phyloP scores from a whole-genome alignment of 495 filamentous ascomycete species.

The Xylaria scruposa region DNA sequence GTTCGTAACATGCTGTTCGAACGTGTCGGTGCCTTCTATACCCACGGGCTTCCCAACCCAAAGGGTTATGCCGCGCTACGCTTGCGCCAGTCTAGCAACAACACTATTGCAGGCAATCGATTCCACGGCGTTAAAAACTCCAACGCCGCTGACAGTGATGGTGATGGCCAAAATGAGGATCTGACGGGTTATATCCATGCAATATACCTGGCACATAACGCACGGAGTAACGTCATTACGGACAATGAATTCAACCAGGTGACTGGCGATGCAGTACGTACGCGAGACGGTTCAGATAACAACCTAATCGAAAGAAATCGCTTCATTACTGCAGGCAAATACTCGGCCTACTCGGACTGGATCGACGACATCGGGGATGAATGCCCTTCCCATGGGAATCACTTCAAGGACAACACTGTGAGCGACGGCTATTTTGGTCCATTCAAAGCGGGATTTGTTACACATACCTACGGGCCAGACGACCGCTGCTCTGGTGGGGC shows the following conservation, averaged over 20 bases:
- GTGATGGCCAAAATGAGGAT: not conserved
- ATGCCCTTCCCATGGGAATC: conserved; percentile 17
- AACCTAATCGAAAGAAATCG: conserved; percentile 21
- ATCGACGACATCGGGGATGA: conserved; percentile 19
- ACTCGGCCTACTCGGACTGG: conserved; percentile 27
- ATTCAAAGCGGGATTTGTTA: conserved; percentile 13
- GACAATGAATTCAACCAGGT: conserved; percentile 24
- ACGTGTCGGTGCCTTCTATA: conserved; percentile 22
- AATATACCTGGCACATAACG: conserved; percentile 19
- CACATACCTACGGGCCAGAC: conserved; percentile 22
- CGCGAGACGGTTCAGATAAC: conserved; percentile 15
- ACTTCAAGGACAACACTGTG: conserved; percentile 18
- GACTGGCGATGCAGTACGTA: conserved; percentile 21
- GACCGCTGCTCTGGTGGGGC: conserved; percentile 15
- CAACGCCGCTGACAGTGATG: conserved; percentile 13
- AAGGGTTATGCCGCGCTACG: conserved; percentile 22
- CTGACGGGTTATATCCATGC: conserved; percentile 22
- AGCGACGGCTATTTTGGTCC: conserved; percentile 23
- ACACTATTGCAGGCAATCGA: conserved; percentile 17
- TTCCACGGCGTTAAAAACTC: conserved; percentile 28
- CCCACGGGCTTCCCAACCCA: not conserved
- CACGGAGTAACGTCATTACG: not conserved
- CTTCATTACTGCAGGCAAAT: conserved; percentile 19
- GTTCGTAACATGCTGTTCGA: conserved; percentile 23
- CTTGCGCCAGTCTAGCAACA: conserved; percentile 21